Base-by-base conservation (phyloP, 2,329 filamentous ascomycete species). In the Paraphaeosphaeria sporulosa region DNA sequence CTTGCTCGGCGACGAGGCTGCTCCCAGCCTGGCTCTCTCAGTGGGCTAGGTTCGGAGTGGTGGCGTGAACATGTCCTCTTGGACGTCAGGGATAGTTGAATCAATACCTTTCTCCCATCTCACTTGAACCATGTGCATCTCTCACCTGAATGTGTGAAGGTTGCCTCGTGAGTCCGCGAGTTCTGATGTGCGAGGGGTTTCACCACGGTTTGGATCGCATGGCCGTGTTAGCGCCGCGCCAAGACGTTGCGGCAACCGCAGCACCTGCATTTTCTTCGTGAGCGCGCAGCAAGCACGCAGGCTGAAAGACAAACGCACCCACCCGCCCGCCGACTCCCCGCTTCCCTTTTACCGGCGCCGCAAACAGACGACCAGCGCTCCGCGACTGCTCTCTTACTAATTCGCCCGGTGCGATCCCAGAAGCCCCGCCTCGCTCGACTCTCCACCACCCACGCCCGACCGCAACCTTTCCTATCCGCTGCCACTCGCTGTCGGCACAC, bases 381-480 rank as follows among this genome's bases (percentile, higher is more conserved):
- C 64, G 69, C 71, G 68, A 72, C 71, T 69, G 57, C 64, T 51
- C 51, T 56, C 59, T 64, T 61, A 52, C 66, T 59, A 54, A 38
- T 64, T 69, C 73, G 74, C 75, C 73, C 59, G 73, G 74, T 65
- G 75, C 75, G 74, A 75, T n/a, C 60, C 66, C 65, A 69, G 59
- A 61, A 60, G 62, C 62, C 56, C 62, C 61, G 60, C 65, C 67
- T 59, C 59, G 57, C 40, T 65, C 56, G 57, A 61, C 59, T 66
- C 40, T 46, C 34, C 51, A 27, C 52, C 21, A 53, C 60, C 25
- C 32, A 25, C 49, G 21, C 49, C 27, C 48, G 9, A 36, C 34
- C 12, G 30, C 34, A 15, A 32, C 34, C 43, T 55, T 25, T 46
- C 52, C 34, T 32, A 17, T 30, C 34, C 43, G 9, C 51, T 23